Evolutionary conservation across 139 green algal species (phyloP), one percentile per base, ranked within the genome.

Genomic region (Chlorella vulgaris): DNA sequence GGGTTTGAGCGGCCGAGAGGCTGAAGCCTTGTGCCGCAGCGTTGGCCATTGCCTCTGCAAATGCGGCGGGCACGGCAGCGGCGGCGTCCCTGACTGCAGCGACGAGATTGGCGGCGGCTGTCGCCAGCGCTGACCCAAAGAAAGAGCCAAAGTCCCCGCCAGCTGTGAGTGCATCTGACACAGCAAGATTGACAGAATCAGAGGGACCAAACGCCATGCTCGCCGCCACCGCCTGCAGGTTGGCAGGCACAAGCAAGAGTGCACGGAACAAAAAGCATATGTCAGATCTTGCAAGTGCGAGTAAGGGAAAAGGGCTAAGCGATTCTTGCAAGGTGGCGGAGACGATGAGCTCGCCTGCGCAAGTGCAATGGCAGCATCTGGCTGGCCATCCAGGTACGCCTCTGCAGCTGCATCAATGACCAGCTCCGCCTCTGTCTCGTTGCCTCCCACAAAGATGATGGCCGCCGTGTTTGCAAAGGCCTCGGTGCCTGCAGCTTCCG

Each of bases 141-240:
- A 42, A 76, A 28, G 43, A 63, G 29, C 42, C 47, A 21, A 76
- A 76, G 43, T 76, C 69, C 7, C 69, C 69, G 15, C 69, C 69
- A 4, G 42, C 1, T 8, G 8, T 1, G 15, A 76, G 51, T 7
- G 69, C 69, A 4, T 63, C 43, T 6, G 18, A 5, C 24, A 76
- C 69, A 13, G 42, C 69, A 2, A n/a, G 5, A 31, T 58, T 62
- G 22, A 62, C 4, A 0, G 69, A 28, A 2, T 62, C n/a, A 42
- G 42, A 42, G 13, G 69, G 69, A 7, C 69, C 69, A 35, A 63
- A 36, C 10, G 69, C 69, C 69, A 76, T 76, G 42, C 42, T 76
- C 6, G 69, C 69, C 3, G 43, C 69, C 7, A 29, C 33, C 4
- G 69, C 69, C 43, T 76, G 69, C 69, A 31, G 29, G n/a, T n/a